Evolutionary conservation across 1,139 yeast genomes (phyloP).

Genomic region (Diutina scorzettiae): DNA sequence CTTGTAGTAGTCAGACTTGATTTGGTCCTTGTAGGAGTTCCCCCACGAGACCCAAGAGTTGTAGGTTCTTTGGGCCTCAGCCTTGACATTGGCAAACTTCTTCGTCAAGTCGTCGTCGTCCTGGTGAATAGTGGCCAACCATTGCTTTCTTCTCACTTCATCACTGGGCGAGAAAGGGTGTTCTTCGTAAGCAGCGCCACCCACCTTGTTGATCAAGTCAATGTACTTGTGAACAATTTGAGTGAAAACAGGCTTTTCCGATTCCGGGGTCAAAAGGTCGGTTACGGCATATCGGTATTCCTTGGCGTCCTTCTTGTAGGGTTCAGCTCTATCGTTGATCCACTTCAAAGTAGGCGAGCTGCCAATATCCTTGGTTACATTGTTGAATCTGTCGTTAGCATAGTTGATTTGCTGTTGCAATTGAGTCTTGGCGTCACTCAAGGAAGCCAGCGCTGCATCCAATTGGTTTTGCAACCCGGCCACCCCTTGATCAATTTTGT

Average conservation of each 20-base stretch:
- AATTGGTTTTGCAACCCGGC: neutral
- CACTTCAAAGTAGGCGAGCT: neutral
- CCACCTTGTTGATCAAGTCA: slow-evolving; percentile 3
- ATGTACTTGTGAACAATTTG: slow-evolving; percentile 5
- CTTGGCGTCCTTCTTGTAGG: slow-evolving; percentile 1
- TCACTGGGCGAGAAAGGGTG: slow-evolving; percentile 2
- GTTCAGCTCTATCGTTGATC: neutral
- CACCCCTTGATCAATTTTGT: neutral
- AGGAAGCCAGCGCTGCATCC: neutral
- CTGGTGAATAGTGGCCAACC: slow-evolving; percentile 1
- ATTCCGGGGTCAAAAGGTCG: slow-evolving; percentile 2
- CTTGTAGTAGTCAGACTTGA: slow-evolving; percentile 4
- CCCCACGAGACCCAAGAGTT: slow-evolving; percentile 5
- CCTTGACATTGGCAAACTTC: neutral
- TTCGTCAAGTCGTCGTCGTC: neutral
- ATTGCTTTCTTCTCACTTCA: neutral
- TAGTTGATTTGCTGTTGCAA: neutral
- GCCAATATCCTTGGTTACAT: neutral
- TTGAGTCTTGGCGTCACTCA: neutral
- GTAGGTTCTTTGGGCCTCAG: neutral
- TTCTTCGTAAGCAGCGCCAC: neutral
- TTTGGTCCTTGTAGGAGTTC: neutral
- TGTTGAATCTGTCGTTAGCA: neutral
- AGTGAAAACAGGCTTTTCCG: slow-evolving; percentile 1
- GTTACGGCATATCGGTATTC: neutral